These are phyloP conservation scores for Panaeolus cyanescens DNA, from an alignment of 768 basidiomycete species.

Conservation along the genomic window DNA sequence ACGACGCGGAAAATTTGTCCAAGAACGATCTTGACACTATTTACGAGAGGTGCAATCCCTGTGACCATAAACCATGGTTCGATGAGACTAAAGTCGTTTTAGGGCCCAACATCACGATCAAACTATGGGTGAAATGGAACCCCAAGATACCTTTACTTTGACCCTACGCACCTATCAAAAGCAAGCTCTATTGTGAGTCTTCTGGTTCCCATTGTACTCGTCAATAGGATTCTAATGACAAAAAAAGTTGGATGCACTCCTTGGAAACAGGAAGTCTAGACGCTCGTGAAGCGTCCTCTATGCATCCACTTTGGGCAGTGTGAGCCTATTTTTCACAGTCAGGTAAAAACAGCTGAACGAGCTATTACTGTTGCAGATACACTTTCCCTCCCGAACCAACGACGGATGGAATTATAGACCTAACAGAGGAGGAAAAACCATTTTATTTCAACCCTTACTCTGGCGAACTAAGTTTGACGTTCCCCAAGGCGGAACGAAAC, in stretches of 20 bases:
- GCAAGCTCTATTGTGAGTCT: slow-evolving; percentile 76
- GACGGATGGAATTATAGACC: slow-evolving; percentile 61
- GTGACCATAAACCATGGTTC: neutral
- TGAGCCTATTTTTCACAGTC: slow-evolving; percentile 22
- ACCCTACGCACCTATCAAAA: slow-evolving; percentile 88
- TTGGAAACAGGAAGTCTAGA: slow-evolving; percentile 76
- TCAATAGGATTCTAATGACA: neutral
- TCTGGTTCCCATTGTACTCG: neutral
- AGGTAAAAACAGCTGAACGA: neutral
- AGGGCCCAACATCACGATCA: slow-evolving; percentile 87
- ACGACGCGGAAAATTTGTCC: slow-evolving; percentile 79
- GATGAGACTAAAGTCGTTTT: slow-evolving; percentile 6
- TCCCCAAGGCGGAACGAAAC: slow-evolving; percentile 78
- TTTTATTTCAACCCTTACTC: slow-evolving; percentile 95
- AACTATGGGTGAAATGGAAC: slow-evolving; percentile 79
- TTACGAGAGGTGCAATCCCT: slow-evolving; percentile 68
- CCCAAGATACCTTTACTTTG: slow-evolving; percentile 73
- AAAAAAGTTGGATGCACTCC: slow-evolving; percentile 84
- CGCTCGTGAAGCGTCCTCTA: slow-evolving; percentile 66
- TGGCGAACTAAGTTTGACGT: slow-evolving; percentile 83
- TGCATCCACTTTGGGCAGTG: slow-evolving; percentile 97
- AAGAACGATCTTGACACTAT: slow-evolving; percentile 83
- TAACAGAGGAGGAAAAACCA: slow-evolving; percentile 73
- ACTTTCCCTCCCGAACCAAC: slow-evolving; percentile 64
- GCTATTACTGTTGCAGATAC: slow-evolving; percentile 52